Percentiles rank a stretch among this genome's conserved stretches.
Evolutionary conservation across 768 basidiomycete species (phyloP).

Genomic region (Fomitopsis serialis): DNA sequence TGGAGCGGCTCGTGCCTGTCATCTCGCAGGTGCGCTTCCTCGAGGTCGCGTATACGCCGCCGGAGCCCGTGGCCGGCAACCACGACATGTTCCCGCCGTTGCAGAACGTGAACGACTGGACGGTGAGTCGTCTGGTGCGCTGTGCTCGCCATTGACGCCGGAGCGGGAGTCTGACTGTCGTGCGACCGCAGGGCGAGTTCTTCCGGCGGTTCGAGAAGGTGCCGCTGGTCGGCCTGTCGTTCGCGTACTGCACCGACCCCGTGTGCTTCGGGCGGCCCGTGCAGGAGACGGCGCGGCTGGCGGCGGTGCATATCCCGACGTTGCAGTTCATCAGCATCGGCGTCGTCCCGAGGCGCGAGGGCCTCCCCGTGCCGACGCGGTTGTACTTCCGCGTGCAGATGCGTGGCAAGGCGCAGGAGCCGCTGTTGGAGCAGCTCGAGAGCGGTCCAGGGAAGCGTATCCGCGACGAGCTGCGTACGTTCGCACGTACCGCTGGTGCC

Average conservation of each 20-base stretch:
- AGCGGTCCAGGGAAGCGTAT: slow-evolving; percentile 7
- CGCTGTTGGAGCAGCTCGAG: slow-evolving; percentile 6
- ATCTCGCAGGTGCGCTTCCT: slow-evolving; percentile 10
- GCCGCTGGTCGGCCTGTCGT: slow-evolving; percentile 8
- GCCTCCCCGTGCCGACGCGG: background rate
- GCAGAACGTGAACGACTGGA: slow-evolving; percentile 8
- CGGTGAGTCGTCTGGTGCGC: slow-evolving; percentile 1
- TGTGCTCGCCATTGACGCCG: background rate
- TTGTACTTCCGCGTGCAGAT: slow-evolving; percentile 8
- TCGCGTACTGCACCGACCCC: slow-evolving; percentile 1
- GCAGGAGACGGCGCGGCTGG: slow-evolving; percentile 4
- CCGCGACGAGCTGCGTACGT: slow-evolving; percentile 4
- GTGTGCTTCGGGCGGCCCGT: background rate
- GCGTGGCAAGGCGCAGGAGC: slow-evolving; percentile 6
- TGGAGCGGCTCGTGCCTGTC: slow-evolving; percentile 9
- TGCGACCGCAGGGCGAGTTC: slow-evolving; percentile 7
- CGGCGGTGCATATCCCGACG: slow-evolving; percentile 4
- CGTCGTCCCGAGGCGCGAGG: background rate
- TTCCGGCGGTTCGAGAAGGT: slow-evolving; percentile 8
- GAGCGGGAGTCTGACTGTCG: background rate
- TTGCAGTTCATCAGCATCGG: slow-evolving; percentile 11
- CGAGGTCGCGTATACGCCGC: slow-evolving; percentile 8
- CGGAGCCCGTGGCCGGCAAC: slow-evolving; percentile 2
- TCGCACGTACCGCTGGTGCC: background rate
- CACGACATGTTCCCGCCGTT: background rate